Conservation (phyloP, 495 filamentous ascomycete genomes). For the Talaromyces trachyspermus region DNA sequence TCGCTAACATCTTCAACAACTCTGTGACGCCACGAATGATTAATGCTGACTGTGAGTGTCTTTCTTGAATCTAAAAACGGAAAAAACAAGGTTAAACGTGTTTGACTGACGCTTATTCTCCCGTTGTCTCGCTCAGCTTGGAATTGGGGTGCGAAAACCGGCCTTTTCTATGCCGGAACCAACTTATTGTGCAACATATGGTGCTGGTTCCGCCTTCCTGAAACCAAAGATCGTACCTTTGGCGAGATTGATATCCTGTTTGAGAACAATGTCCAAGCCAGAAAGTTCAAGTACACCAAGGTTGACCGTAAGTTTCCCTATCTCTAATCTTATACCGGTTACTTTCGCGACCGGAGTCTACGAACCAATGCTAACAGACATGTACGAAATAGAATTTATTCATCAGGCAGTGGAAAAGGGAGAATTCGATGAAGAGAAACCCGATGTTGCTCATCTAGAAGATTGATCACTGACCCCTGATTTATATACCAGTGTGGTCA, state of each 20-base stretch:
- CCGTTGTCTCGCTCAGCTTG: slow-evolving; percentile 54
- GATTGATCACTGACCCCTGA: too few relatives aligned
- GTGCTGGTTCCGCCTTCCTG: slow-evolving; percentile 55
- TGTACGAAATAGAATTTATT: neutral
- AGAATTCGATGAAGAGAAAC: neutral
- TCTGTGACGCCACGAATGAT: slow-evolving; percentile 57
- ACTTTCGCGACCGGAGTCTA: neutral
- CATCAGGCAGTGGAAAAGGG: neutral
- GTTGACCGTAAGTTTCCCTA: slow-evolving; percentile 26
- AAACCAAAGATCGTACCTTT: slow-evolving; percentile 52
- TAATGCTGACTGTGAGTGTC: slow-evolving; percentile 39
- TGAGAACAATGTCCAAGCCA: slow-evolving; percentile 42
- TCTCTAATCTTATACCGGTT: neutral
- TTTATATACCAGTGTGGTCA: too few relatives aligned
- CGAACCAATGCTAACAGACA: neutral
- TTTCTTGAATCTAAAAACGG: neutral
- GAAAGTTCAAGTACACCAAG: slow-evolving; percentile 49
- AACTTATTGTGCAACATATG: slow-evolving; percentile 55
- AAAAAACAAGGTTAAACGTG: neutral
- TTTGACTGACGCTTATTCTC: slow-evolving; percentile 6
- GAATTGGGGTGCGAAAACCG: slow-evolving; percentile 55
- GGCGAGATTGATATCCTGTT: slow-evolving; percentile 59
- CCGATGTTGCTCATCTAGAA: neutral
- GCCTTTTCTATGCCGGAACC: slow-evolving; percentile 57
- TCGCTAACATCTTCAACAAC: slow-evolving; percentile 48